phyloP scores from a whole-genome alignment of 768 basidiomycete genomes.

The Boletellus emodensis region DNA sequence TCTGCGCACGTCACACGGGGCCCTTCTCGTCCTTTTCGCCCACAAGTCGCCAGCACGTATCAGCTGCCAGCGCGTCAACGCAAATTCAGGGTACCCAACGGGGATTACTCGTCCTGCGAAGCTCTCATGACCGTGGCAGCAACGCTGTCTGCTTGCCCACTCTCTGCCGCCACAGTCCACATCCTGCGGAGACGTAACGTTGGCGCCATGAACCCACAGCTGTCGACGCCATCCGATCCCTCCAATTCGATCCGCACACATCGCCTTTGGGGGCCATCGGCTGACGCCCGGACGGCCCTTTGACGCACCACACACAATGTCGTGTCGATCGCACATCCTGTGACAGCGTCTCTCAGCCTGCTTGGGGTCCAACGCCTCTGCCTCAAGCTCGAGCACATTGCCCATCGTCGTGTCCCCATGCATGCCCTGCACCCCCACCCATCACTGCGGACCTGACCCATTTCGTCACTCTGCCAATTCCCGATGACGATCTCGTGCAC shows the following conservation, averaged over 20 bases:
- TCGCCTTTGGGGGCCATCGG: neutral
- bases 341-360: slow-evolving; percentile 20
- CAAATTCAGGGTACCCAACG: slow-evolving; percentile 28
- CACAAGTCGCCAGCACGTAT: slow-evolving; percentile 14
- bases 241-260: neutral
- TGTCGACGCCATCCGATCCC: slow-evolving; percentile 1
- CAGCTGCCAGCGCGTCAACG: slow-evolving; percentile 14
- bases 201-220: neutral
- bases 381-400: slow-evolving; percentile 19
- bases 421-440: slow-evolving; percentile 10
- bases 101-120: slow-evolving; percentile 30
- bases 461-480: slow-evolving; percentile 21
- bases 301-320: too few species aligned
- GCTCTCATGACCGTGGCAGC: slow-evolving; percentile 19
- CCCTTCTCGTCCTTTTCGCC: neutral
- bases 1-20: slow-evolving; percentile 12
- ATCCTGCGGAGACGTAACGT: neutral
- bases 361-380: slow-evolving; percentile 20
- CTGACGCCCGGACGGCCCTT: too few species aligned
- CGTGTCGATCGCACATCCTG: neutral
- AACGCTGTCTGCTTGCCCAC: neutral
- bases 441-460: slow-evolving; percentile 23
- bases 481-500: slow-evolving; percentile 21
- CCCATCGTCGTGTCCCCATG: slow-evolving; percentile 11
- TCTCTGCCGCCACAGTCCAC: neutral